Base-by-base conservation (phyloP, 2,329 filamentous ascomycete genomes). In the Apiospora malaysiana region DNA sequence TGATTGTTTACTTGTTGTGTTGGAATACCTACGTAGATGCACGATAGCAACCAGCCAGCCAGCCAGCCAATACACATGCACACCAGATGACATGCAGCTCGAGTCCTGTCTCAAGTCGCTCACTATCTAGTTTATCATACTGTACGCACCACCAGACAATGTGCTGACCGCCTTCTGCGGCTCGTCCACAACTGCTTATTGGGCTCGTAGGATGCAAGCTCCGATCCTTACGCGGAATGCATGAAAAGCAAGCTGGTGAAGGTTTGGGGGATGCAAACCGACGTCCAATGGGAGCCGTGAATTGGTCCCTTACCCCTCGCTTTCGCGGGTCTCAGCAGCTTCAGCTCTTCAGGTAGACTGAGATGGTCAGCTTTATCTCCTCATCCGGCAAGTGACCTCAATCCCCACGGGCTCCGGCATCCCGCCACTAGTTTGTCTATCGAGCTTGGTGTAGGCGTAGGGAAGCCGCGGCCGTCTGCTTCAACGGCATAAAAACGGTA, bases 1-100 rank as follows among this genome's bases (percentile, higher is more conserved):
- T 37, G 66, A 68, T 68, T 68, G 66, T 68, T 68, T 68, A 68
- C 65, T 45, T 67, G 63, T n/a, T 46, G 32, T n/a, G n/a, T n/a
- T n/a, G n/a, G n/a, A n/a, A n/a, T n/a, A n/a, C n/a, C n/a, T n/a
- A 14, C 23, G 7, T 14, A 10, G 8, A 40, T 40, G 12, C 4
- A 40, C 56, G 56, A 63, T 40, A 63, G 56, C 56, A 63, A 40
- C 56, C 56, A 23, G 65, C 32, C 32, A 32, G 32, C 3, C 32
- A 32, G 32, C 32, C 32, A 32, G n/a, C n/a, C n/a, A n/a, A n/a
- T 32, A 32, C 32, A 32, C 6, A 67, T 45, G 65, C 23, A 27
- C 7, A 40, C 56, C 56, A 3, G 65, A 67, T 46, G 65, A 46
- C 65, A 67, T 67, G 65, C 43, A 45, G 65, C 1, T 16, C 56